A percentile compares a stretch with the other conserved stretches of the same genome.
Evolutionary conservation across 1,139 yeast genomes (phyloP).

Genomic region (Candida smagusa): DNA sequence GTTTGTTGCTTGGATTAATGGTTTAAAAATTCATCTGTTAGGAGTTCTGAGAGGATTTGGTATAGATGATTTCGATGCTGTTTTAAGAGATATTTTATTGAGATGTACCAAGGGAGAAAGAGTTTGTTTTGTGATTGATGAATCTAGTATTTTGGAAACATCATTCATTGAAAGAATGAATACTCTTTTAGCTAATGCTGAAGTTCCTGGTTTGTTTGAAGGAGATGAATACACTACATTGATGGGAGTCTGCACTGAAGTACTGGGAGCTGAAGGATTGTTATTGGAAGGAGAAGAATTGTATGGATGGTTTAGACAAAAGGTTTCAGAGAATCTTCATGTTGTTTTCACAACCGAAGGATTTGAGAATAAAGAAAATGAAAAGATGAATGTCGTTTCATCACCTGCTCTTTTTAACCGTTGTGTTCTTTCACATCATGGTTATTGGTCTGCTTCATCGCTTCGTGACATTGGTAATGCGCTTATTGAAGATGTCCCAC

Average conservation of each 20-base stretch:
- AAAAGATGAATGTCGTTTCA: conserved; percentile 45
- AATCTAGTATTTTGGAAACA: conserved; percentile 71
- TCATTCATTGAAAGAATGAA: conserved; percentile 90
- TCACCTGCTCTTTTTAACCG: conserved; percentile 93
- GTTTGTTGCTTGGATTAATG: conserved; percentile 93
- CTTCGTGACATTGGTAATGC: conserved; percentile 49
- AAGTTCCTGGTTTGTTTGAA: conserved; percentile 84
- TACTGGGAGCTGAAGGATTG: conserved; percentile 58
- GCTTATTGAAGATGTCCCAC: conserved; percentile 42
- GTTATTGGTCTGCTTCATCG: conserved; percentile 65
- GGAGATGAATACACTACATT: conserved; percentile 64
- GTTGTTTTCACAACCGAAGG: conserved; percentile 77
- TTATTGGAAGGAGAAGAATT: conserved; percentile 67
- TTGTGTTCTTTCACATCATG: conserved; percentile 89
- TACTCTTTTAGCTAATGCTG: conserved; percentile 86
- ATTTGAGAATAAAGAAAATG: conserved; percentile 31
- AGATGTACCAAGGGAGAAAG: conserved; percentile 54
- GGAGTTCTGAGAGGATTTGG: conserved; percentile 54
- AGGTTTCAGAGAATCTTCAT: conserved; percentile 71
- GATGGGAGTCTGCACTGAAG: conserved; percentile 56
- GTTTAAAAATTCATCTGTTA: conserved; percentile 60
- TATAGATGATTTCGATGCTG: conserved; percentile 63
- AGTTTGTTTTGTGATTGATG: conserved; percentile 76
- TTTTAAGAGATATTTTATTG: conserved; percentile 52
- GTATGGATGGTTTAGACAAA: conserved; percentile 68